Evolutionary conservation across 306 rosid species (phyloP).

Genomic region (Casuarina glauca): DNA sequence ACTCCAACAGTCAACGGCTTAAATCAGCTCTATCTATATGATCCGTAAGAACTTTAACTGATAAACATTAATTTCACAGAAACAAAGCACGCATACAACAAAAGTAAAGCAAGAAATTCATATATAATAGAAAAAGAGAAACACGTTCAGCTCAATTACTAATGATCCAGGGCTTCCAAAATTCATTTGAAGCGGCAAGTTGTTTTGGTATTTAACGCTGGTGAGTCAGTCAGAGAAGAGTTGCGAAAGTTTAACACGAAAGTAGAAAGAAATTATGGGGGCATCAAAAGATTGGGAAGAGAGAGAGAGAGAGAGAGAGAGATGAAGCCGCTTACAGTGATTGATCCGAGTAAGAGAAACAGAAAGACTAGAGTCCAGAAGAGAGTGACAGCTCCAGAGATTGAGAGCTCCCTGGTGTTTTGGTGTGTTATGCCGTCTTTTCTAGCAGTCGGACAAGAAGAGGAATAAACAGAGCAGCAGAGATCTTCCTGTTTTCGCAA

Average conservation of each 20-base stretch:
- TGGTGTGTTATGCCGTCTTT: constrained; percentile 37
- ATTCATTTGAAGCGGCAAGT: constrained; percentile 2
- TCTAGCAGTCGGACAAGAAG: constrained; percentile 45
- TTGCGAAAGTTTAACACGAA: constrained; percentile 6
- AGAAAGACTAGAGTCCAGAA: constrained; percentile 15
- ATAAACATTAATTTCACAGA: constrained; percentile 4
- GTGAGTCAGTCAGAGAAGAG: neutral
- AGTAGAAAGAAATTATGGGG: constrained; percentile 3
- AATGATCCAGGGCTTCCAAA: constrained; percentile 23
- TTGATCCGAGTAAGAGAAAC: constrained; percentile 27
- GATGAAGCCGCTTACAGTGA: constrained; percentile 38
- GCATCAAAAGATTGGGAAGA: constrained; percentile 5
- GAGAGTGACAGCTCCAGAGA: constrained; percentile 4
- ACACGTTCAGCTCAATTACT: neutral
- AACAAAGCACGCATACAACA: neutral
- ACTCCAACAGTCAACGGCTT: neutral
- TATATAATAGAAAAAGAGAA: neutral
- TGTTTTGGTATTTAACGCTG: constrained; percentile 25
- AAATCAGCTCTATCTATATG: constrained; percentile 1
- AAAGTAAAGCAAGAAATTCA: constrained; percentile 3
- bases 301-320: neutral
- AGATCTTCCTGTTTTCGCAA: constrained; percentile 45
- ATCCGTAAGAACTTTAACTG: constrained; percentile 18
- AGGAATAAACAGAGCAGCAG: constrained; percentile 48
- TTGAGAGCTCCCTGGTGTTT: constrained; percentile 22